phyloP scores from a whole-genome alignment of 1,139 yeast species.

The Suhomyces panamericanus region DNA sequence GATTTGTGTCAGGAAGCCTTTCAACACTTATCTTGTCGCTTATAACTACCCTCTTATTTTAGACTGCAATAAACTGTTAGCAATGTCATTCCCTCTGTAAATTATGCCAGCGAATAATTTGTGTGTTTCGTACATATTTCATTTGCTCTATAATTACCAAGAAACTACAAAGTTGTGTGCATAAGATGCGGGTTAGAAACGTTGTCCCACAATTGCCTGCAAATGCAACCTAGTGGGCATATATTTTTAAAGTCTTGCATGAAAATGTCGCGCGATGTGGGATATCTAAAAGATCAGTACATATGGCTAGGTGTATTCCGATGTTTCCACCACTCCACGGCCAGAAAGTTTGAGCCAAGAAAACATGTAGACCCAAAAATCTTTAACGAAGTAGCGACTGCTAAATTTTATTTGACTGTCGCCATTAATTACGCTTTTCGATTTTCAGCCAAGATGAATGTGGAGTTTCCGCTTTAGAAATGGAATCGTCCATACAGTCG shows the following conservation, averaged over 20 bases:
- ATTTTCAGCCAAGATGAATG: too few relatives aligned
- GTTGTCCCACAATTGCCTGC: too few relatives aligned
- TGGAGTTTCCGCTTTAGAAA: too few relatives aligned
- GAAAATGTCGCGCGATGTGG: slow-evolving; percentile 4
- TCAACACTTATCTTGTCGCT: not conserved
- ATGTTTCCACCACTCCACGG: slow-evolving; percentile 8
- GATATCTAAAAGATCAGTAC: slow-evolving; percentile 8
- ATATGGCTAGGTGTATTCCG: slow-evolving; percentile 1
- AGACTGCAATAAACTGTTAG: too few relatives aligned
- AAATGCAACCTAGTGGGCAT: not conserved
- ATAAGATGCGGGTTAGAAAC: too few relatives aligned
- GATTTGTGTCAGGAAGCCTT: not conserved
- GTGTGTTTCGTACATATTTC: too few relatives aligned
- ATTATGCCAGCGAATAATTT: too few relatives aligned
- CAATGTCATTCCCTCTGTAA: too few relatives aligned
- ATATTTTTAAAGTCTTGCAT: not conserved
- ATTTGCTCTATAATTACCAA: not conserved
- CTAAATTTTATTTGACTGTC: not conserved
- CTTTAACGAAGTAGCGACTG: not conserved
- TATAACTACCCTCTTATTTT: not conserved
- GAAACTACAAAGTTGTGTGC: not conserved
- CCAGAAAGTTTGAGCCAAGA: not conserved
- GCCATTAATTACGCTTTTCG: not conserved
- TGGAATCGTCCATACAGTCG: not conserved
- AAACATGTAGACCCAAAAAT: not conserved